Base-by-base conservation (phyloP, 768 basidiomycete genomes). In the Mrakia frigida region DNA sequence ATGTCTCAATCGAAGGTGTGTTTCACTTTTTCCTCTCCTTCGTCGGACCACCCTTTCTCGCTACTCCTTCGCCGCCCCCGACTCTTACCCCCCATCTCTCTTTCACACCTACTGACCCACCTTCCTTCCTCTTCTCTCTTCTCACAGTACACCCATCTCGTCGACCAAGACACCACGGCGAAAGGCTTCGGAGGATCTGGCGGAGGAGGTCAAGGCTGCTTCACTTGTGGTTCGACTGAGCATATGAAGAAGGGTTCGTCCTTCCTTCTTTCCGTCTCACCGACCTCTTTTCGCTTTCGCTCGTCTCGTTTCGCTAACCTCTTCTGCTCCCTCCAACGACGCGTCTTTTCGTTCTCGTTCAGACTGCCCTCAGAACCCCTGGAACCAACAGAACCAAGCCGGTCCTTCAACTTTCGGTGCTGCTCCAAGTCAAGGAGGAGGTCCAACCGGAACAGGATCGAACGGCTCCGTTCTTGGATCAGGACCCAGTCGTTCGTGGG, bases 101-200 rank as follows among this genome's bases (percentile, higher is more conserved):
- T 39, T 37, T n/a, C 13, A 0, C 65, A 7, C 10, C 37, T 28
- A 28, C 56, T 56, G 18, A 56, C 56, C 23, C 16, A 3, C 50
- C 10, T 14, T n/a, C 16, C 28, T 2, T 25, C 18, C 23, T 56
- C n/a, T 28, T 39, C 16, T 31, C n/a, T 18, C 18, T 31, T 3
- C 37, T 94, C 93, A 41, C 95, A 99, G 85, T 98, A 98, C 81
- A 98, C 97, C 23, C 96, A 99, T 84, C 84, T 99, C 79, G 84
- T 93, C 52, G 95, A 95, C 81, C 92, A 98, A 86, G 96, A 98
- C 82, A 98, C 96, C 0, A 93, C 92, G 7, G 84, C n/a, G 77
- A 79, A 70, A 80, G 83, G 83, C 80, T 80, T 35, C 76, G 79
- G 23, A 78, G 80, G n/a, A 78, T 80, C 31, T 60, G 78, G 56